Conservation (phyloP, 192 early-diverging fungal genomes). For the Hyaloraphidium curvatum region DNA sequence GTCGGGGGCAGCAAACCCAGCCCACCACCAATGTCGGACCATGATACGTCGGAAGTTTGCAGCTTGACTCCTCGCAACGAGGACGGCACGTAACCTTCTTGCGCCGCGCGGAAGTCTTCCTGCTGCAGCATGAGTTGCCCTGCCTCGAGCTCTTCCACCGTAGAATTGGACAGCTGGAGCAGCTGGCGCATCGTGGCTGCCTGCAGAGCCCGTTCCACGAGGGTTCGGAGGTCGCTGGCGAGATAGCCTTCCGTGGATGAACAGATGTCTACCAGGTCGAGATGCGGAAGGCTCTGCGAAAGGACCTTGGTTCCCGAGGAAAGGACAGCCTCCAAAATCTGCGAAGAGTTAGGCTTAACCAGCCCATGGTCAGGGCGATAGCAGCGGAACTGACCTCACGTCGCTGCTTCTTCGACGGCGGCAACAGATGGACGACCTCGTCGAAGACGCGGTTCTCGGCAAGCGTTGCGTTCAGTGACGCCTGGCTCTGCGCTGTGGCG, state of each 20-base stretch:
- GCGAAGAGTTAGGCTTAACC: constrained; percentile 15
- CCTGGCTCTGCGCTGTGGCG: constrained; percentile 44
- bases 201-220: constrained; percentile 63
- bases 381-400: constrained; percentile 29
- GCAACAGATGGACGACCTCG: constrained; percentile 35
- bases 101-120: constrained; percentile 52
- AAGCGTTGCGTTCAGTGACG: constrained; percentile 34
- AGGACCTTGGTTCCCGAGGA: constrained; percentile 23
- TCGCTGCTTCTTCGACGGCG: constrained; percentile 43
- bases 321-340: constrained; percentile 56
- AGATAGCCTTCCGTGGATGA: constrained; percentile 73
- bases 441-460: constrained; percentile 39
- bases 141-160: too few species aligned
- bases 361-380: too few species aligned
- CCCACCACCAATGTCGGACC: constrained; percentile 72
- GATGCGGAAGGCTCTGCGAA: constrained; percentile 22
- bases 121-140: constrained; percentile 29
- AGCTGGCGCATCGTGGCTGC: constrained; percentile 51
- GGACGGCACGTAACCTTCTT: constrained; percentile 57
- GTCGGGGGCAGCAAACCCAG: neutral
- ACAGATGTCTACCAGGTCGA: constrained; percentile 55
- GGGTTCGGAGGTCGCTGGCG: constrained; percentile 55
- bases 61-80: constrained; percentile 61
- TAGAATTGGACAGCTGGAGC: too few species aligned
- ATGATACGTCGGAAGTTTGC: constrained; percentile 50